Evolutionary conservation across 345 rosid genomes (phyloP).

Genomic region (Eucalyptus microcorys): DNA sequence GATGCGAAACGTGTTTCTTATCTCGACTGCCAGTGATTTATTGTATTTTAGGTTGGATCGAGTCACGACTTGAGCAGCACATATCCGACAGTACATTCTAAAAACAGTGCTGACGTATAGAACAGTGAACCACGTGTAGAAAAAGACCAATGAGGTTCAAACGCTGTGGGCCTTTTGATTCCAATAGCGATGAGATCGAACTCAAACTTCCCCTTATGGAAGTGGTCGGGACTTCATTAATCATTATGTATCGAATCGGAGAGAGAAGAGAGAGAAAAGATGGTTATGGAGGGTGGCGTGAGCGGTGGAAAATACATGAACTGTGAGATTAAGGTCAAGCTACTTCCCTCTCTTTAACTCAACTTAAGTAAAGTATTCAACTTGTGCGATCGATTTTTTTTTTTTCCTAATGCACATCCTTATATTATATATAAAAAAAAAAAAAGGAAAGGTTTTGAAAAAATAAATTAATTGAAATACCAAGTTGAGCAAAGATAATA

Average conservation of each 20-base stretch:
- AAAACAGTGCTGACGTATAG: not conserved
- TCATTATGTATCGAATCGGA: not conserved
- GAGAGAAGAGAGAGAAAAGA: not conserved
- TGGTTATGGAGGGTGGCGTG: not conserved
- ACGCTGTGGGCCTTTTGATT: not conserved
- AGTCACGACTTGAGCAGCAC: not conserved
- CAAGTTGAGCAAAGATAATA: not conserved
- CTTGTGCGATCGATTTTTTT: not conserved
- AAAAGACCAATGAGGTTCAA: not conserved
- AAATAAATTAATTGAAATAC: not conserved
- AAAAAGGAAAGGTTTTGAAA: not conserved
- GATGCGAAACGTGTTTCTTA: not conserved
- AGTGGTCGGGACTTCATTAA: not conserved
- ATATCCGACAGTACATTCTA: not conserved
- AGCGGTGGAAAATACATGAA: not conserved
- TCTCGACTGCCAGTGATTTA: not conserved
- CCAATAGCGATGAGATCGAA: not conserved
- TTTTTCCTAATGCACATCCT: not conserved
- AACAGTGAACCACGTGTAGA: not conserved
- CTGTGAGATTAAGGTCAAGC: not conserved
- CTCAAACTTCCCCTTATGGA: not conserved
- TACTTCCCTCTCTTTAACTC: not conserved
- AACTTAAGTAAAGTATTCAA: not conserved
- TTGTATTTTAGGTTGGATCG: not conserved
- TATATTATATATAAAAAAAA: not conserved